A percentile compares a stretch with the other conserved stretches of the same genome.
These are phyloP conservation scores for Neobulgaria alba DNA, from an alignment of 2,329 filamentous ascomycete genomes.

Conservation along the genomic window DNA sequence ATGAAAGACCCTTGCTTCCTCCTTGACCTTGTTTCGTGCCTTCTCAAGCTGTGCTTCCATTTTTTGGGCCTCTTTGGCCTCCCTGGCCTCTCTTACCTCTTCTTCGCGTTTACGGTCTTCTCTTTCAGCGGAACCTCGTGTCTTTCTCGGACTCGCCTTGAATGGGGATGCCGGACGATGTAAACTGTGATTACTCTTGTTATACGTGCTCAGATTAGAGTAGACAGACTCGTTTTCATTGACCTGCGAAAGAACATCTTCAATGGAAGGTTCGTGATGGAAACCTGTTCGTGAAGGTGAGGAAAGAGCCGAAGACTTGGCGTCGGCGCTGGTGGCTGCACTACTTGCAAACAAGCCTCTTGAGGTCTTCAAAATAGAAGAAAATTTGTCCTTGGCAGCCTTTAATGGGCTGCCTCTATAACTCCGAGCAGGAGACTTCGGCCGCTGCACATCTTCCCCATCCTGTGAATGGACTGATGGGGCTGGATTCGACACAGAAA, in stretches of 20 bases:
- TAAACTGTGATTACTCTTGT: constrained; percentile 13
- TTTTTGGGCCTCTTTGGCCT: constrained; percentile 51
- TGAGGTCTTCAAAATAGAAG: constrained; percentile 81
- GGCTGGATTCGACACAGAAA: constrained; percentile 50
- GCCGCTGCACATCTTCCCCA: constrained; percentile 16
- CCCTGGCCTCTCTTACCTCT: constrained; percentile 46
- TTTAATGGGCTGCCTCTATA: constrained; percentile 73
- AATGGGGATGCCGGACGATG: constrained; percentile 16
- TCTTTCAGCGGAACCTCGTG: constrained; percentile 50
- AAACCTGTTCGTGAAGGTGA: constrained; percentile 44
- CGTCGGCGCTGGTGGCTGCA: constrained; percentile 53
- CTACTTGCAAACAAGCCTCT: constrained; percentile 79
- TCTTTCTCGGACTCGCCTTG: constrained; percentile 33
- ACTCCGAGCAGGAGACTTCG: constrained; percentile 47
- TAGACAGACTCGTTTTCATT: constrained; percentile 30
- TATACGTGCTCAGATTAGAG: constrained; percentile 35
- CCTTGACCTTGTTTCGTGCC: constrained; percentile 59
- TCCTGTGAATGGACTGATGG: constrained; percentile 43
- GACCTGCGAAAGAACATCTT: constrained; percentile 33
- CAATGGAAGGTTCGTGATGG: constrained; percentile 39
- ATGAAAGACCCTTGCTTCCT: constrained; percentile 54
- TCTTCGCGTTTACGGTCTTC: constrained; percentile 56
- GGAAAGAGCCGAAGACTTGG: constrained; percentile 44
- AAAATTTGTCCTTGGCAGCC: constrained; percentile 86
- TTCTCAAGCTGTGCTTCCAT: constrained; percentile 56